Conservation (phyloP, 345 rosid genomes). For the Excoecaria cochinchinensis region DNA sequence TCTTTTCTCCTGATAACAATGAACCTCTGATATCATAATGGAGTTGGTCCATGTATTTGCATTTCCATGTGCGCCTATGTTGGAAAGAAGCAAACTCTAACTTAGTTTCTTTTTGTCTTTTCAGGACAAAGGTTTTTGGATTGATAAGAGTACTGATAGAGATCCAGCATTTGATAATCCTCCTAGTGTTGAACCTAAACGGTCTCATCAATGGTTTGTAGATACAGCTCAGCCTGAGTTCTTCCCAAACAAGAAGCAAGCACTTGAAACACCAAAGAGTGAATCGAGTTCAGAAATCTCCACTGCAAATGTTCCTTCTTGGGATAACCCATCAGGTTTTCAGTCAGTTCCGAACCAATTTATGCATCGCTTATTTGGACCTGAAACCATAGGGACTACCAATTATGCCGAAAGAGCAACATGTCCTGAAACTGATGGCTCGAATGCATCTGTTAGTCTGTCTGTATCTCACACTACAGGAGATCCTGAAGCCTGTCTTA, state of each 20-base stretch:
- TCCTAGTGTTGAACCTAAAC: constrained; percentile 61
- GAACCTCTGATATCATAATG: background rate
- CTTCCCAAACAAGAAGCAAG: constrained; percentile 79
- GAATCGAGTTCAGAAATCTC: constrained; percentile 36
- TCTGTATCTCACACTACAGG: constrained; percentile 60
- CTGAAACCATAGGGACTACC: constrained; percentile 58
- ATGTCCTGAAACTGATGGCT: constrained; percentile 40
- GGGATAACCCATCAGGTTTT: constrained; percentile 62
- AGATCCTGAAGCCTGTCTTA: constrained; percentile 51
- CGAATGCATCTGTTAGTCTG: constrained; percentile 51
- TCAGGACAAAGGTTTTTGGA: constrained; percentile 71
- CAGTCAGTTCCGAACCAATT: constrained; percentile 63
- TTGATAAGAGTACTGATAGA: constrained; percentile 50
- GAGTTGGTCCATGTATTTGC: background rate
- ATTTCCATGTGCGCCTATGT: background rate
- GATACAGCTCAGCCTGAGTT: constrained; percentile 61
- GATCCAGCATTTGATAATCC: constrained; percentile 52
- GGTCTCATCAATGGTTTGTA: constrained; percentile 71
- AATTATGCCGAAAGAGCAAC: constrained; percentile 49
- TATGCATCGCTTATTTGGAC: constrained; percentile 57
- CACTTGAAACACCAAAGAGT: constrained; percentile 43
- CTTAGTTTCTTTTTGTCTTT: constrained; percentile 36
- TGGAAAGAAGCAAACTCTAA: constrained; percentile 9
- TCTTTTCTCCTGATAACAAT: background rate
- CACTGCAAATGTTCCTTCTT: constrained; percentile 43